Percentiles rank a stretch among this genome's conserved stretches.
Evolutionary conservation across 106 monocot species (phyloP).

Genomic region (Phalaenopsis equestris): DNA sequence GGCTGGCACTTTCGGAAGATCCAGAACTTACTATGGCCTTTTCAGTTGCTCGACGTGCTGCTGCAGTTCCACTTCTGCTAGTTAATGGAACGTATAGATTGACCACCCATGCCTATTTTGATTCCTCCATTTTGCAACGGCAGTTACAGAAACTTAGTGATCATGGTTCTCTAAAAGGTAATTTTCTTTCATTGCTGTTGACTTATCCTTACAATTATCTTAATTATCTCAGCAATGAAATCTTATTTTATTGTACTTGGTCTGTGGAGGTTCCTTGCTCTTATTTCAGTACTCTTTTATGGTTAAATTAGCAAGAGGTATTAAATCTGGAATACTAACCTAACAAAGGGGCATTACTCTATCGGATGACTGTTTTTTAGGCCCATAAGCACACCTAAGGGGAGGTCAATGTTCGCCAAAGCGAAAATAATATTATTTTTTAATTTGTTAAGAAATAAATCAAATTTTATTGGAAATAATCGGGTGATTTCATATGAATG

Average conservation of each 20-base stretch:
- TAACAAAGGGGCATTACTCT: neutral
- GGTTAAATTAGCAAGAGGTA: neutral
- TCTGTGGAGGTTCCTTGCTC: neutral
- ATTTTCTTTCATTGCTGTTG: neutral
- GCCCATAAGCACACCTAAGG: neutral
- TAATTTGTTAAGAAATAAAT: neutral
- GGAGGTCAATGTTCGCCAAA: neutral
- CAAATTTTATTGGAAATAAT: too few species aligned
- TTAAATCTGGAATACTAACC: neutral
- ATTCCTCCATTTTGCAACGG: slow-evolving; percentile 82
- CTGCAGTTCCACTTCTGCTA: slow-evolving; percentile 79
- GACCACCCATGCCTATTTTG: slow-evolving; percentile 81
- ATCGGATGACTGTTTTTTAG: neutral
- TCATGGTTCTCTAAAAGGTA: slow-evolving; percentile 84
- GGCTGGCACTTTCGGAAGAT: slow-evolving; percentile 80
- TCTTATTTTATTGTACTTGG: neutral
- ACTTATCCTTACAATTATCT: neutral
- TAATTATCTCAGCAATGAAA: neutral
- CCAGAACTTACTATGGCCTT: slow-evolving; percentile 82
- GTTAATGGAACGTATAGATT: slow-evolving; percentile 92
- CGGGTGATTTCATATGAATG: neutral
- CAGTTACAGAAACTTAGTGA: slow-evolving; percentile 67
- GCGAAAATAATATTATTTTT: neutral
- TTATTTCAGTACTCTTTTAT: neutral
- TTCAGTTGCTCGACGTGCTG: slow-evolving; percentile 82